These are phyloP conservation scores for Komagataea norvegica DNA, from an alignment of 1,139 yeast genomes.

Conservation along the genomic window DNA sequence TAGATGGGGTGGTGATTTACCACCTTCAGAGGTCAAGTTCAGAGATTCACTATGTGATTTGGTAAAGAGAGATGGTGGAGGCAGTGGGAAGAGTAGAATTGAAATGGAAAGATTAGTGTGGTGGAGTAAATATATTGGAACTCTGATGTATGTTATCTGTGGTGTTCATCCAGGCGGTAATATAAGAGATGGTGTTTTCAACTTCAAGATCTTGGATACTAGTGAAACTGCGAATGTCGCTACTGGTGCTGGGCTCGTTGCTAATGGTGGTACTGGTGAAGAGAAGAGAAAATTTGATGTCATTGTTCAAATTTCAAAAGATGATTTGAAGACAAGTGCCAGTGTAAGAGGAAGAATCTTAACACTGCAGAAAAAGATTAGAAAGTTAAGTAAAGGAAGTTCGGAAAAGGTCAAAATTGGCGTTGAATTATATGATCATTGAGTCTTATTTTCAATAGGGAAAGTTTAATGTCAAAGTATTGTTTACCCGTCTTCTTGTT, in stretches of 20 bases:
- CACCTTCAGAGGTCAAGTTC: constrained; percentile 43
- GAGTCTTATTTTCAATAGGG: no score
- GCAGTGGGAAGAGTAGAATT: constrained; percentile 32
- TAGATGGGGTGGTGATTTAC: constrained; percentile 74
- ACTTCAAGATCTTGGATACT: constrained; percentile 28
- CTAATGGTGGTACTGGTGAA: constrained; percentile 14
- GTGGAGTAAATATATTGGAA: constrained; percentile 67
- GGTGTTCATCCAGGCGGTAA: constrained; percentile 75
- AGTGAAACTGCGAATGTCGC: background rate
- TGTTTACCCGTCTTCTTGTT: no score
- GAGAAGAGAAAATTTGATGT: constrained; percentile 37
- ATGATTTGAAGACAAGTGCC: constrained; percentile 50
- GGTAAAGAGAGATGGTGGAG: constrained; percentile 34
- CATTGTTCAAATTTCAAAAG: constrained; percentile 43
- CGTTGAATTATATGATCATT: constrained; percentile 32
- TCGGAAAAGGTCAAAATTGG: constrained; percentile 37
- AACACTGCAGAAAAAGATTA: constrained; percentile 46
- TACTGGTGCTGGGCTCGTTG: background rate
- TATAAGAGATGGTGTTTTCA: constrained; percentile 51
- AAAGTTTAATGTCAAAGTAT: no score
- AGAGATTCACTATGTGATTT: constrained; percentile 37
- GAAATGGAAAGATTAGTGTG: constrained; percentile 44
- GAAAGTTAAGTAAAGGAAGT: constrained; percentile 43
- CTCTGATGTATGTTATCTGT: constrained; percentile 65
- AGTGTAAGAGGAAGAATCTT: constrained; percentile 50